Percentiles rank a stretch among this genome's conserved stretches.
Evolutionary conservation across 768 basidiomycete genomes (phyloP).

Genomic region (Inosperma sp.): DNA sequence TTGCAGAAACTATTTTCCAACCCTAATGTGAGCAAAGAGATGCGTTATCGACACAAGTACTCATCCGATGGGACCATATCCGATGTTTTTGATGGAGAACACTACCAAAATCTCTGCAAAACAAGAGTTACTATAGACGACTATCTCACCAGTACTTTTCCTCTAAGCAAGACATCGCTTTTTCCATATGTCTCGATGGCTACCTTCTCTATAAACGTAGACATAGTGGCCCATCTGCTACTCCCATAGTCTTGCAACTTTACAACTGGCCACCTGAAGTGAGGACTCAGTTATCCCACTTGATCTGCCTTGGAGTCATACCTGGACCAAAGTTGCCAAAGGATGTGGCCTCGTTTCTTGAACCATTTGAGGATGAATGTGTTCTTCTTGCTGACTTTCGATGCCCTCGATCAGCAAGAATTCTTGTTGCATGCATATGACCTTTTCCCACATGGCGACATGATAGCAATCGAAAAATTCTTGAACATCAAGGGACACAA

Average conservation of each 20-base stretch:
- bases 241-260: constrained; percentile 38
- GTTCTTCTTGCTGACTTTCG: constrained; percentile 29
- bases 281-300: constrained; percentile 27
- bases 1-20: constrained; percentile 21
- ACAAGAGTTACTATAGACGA: constrained; percentile 4
- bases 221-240: constrained; percentile 14
- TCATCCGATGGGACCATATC: background rate
- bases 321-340: constrained; percentile 39
- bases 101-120: constrained; percentile 7
- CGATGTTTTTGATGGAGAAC: constrained; percentile 14
- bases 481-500: constrained; percentile 1
- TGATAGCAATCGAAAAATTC: background rate
- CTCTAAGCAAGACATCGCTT: constrained; percentile 11
- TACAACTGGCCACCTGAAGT: constrained; percentile 41
- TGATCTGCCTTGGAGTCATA: constrained; percentile 39
- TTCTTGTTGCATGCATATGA: no score
- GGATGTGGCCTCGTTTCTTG: constrained; percentile 36
- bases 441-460: no score
- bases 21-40: background rate
- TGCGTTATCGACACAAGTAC: constrained; percentile 16
- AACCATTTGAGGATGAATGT: constrained; percentile 34
- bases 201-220: constrained; percentile 12
- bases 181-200: constrained; percentile 11
- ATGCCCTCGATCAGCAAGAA: no score
- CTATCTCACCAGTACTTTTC: constrained; percentile 12